Conservation (phyloP, 2,329 filamentous ascomycete species). For the Stenocarpella maydis region DNA sequence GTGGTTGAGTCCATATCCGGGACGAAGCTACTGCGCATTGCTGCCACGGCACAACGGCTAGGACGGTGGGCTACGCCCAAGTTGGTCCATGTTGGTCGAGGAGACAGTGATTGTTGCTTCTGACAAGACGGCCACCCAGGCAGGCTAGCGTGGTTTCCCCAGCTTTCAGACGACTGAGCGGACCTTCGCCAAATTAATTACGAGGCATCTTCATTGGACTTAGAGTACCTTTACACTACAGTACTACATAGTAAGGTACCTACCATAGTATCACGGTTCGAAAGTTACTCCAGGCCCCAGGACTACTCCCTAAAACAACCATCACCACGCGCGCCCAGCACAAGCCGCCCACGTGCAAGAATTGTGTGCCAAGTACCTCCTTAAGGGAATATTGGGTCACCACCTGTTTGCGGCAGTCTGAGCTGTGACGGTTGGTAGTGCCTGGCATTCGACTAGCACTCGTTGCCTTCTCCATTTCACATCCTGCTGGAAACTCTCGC, state of each 20-base stretch:
- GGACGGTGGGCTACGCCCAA: not conserved
- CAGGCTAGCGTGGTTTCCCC: slow-evolving; percentile 23
- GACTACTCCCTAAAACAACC: not conserved
- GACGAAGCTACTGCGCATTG: not conserved
- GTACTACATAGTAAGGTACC: not conserved
- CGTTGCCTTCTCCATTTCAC: not conserved
- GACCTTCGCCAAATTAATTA: slow-evolving; percentile 1
- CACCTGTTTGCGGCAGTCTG: not conserved
- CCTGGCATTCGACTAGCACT: not conserved
- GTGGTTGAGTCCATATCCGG: no score
- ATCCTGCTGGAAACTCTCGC: not conserved
- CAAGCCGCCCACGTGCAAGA: not conserved
- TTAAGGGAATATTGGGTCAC: no score
- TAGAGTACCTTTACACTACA: no score
- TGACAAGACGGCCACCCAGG: slow-evolving; percentile 2
- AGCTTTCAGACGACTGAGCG: slow-evolving; percentile 19
- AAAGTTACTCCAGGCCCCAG: not conserved
- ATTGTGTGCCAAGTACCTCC: not conserved
- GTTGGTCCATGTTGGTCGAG: not conserved
- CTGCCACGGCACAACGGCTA: not conserved
- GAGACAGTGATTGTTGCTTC: slow-evolving; percentile 1
- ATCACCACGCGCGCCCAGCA: not conserved
- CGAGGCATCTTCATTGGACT: not conserved
- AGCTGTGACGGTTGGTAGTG: not conserved
- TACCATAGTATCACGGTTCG: not conserved